Base-by-base conservation (phyloP, 306 rosid species). In the Fragaria ananassa region DNA sequence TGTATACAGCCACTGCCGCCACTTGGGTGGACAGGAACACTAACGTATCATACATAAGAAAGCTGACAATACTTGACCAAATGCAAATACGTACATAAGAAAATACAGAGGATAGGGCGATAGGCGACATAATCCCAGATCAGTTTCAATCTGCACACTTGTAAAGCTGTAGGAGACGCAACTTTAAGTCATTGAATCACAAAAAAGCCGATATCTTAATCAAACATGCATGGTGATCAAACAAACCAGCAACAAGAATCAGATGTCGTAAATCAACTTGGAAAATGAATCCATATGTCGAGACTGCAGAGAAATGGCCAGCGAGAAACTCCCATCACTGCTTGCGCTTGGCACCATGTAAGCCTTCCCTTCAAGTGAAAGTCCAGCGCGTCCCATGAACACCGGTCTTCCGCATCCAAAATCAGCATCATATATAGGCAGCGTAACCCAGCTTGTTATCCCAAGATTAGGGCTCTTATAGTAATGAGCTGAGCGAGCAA, bases 341-440 rank as follows among this genome's bases (percentile, higher is more conserved):
- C 72, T 74, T 57, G 93, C 67, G 77, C 89, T 85, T n/a, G 93
- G 93, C 34, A 87, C 75, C 29, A 91, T 87, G 53, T 82, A 91
- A 56, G 96, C 87, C 2, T 88, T 50, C 3, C 96, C 96, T 71
- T 91, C 96, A 4, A 81, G 85, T 0, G 91, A 84, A 50, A 91
- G 78, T 31, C 90, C 93, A 14, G 90, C 93, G 0, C 91, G 93
- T 14, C 96, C 96, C 96, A 91, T 87, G 79, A 88, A 91, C 3
- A 89, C 85, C 0, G 96, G 96, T 58, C 91, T 77, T 15, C 96
- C 96, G 91, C 91, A 91, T 68, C 96, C 96, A 41, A 91, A 91
- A 35, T 91, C 91, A 74, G 96, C 96, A 56, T 91, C 96, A 44
- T 89, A 88, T n/a, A 87, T 88, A 0, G 96, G 96, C 79, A 91